Evolutionary conservation across 192 early-diverging fungal species (phyloP), one percentile per base, ranked within the genome.

Genomic region (Coemansia sp.): DNA sequence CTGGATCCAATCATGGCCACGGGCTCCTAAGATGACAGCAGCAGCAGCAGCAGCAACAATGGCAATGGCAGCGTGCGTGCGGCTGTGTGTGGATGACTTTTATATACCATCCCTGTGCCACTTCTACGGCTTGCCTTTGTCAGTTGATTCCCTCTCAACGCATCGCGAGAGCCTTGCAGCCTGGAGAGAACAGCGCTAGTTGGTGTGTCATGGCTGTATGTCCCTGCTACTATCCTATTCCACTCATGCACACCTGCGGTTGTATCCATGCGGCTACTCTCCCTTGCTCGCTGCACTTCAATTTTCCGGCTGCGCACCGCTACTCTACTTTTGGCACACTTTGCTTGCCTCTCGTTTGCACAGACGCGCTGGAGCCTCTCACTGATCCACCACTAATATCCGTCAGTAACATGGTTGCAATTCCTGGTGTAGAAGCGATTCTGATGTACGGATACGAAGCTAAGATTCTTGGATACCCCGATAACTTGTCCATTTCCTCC

Each of bases 381-480:
- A 9, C 15, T 58, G 29, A 58, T 58, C 29, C 12, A 32, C 29
- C 15, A 32, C 55, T 58, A 58, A 58, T 58, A 58, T 58, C 55
- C 55, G 55, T 7, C 15, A 15, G 55, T 58, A 58, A 58, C 29
- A 7, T 32, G 51, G 12, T 32, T 58, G 55, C 51, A 29, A 29
- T 53, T 25, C 2, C 23, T 29, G 11, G 51, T 58, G 55, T 58
- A 58, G 55, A 58, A 58, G 55, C 39, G 53, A 55, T 27, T 55
- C 60, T 69, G 68, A 81, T 81, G 78, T 81, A 81, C 73, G 63
- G 70, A 70, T 76, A 81, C 78, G 74, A 75, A 60, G 44, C 67
- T 6, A 70, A 65, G 17, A 31, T 55, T 32, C 69, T 81, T 51
- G 73, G 66, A 64, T 76, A 81, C 53, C 38, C 66, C 50, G 78